These are phyloP conservation scores for Zoysia matrella DNA, from an alignment of 202 grass and related monocot genomes.

Conservation along the genomic window DNA sequence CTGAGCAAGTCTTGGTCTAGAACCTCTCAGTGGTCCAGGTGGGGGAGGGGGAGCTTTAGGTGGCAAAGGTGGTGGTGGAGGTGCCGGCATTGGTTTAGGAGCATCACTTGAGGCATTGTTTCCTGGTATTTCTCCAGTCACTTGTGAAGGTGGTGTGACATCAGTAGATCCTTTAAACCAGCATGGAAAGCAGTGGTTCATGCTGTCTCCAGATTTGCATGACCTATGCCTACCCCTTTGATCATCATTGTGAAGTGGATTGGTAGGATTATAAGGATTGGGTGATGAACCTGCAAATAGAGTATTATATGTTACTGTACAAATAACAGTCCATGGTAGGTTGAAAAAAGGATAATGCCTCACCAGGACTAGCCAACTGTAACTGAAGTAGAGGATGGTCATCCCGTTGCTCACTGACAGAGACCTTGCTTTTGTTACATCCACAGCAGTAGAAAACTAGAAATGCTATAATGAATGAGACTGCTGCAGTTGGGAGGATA, in stretches of 20 bases:
- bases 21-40: conserved; percentile 47
- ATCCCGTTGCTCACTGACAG: conserved; percentile 42
- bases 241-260: conserved; percentile 31
- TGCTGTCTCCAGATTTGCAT: conserved; percentile 23
- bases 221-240: conserved; percentile 18
- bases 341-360: conserved; percentile 8
- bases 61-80: conserved; percentile 33
- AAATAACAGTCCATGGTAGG: conserved; percentile 16
- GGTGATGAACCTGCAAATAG: conserved; percentile 35
- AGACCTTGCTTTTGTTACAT: conserved; percentile 58
- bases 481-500: conserved; percentile 39
- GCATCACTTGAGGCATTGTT: conserved; percentile 30
- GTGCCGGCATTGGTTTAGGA: conserved; percentile 39
- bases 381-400: conserved; percentile 62
- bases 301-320: conserved; percentile 11
- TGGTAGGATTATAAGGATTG: background rate
- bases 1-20: conserved; percentile 44
- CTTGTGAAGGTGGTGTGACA: conserved; percentile 3
- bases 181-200: conserved; percentile 47
- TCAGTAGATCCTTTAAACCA: conserved; percentile 41
- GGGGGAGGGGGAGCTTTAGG: conserved; percentile 43
- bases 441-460: conserved; percentile 57
- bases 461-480: conserved; percentile 58
- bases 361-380: conserved; percentile 52
- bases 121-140: conserved; percentile 27